phyloP scores from a whole-genome alignment of 2,329 filamentous ascomycete species.

The Paraphoma chrysanthemicola region DNA sequence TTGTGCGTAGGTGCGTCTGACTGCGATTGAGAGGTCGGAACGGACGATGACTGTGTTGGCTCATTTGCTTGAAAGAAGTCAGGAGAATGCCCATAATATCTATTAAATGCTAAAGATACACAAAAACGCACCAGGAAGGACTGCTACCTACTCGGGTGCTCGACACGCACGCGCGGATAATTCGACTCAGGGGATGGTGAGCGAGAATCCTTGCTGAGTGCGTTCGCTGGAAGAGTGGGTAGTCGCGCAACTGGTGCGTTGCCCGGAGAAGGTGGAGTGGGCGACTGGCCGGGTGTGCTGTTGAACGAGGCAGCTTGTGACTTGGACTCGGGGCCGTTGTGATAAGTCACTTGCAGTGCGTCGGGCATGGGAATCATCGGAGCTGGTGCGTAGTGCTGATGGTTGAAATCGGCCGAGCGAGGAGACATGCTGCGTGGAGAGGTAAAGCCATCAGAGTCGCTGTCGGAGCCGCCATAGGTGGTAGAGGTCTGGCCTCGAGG shows the following conservation, averaged over 20 bases:
- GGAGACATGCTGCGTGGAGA: constrained; percentile 35
- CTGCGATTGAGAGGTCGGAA: constrained; percentile 20
- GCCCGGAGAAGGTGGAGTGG: constrained; percentile 32
- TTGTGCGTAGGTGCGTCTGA: constrained; percentile 34
- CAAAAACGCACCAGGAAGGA: constrained; percentile 29
- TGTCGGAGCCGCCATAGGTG: constrained; percentile 38
- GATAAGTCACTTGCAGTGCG: constrained; percentile 33
- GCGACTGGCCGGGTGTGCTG: constrained; percentile 29
- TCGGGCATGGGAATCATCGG: constrained; percentile 34
- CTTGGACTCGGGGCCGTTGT: constrained; percentile 19
- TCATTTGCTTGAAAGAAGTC: constrained; percentile 33
- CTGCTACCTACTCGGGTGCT: constrained; percentile 42
- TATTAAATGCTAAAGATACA: constrained; percentile 36
- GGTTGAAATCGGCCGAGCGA: constrained; percentile 26
- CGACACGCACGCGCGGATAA: constrained; percentile 23
- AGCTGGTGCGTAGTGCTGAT: constrained; percentile 35
- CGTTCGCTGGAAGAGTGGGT: constrained; percentile 33
- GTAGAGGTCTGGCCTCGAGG: constrained; percentile 23
- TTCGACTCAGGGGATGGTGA: constrained; percentile 26
- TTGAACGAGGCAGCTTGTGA: constrained; percentile 42
- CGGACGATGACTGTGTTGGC: constrained; percentile 19
- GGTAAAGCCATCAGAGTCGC: constrained; percentile 23
- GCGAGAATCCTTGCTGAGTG: constrained; percentile 27
- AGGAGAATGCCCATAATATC: constrained; percentile 30
- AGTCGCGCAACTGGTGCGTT: constrained; percentile 31